phyloP scores from a whole-genome alignment of 2,329 filamentous ascomycete species.

The Phyllosticta citriasiana region DNA sequence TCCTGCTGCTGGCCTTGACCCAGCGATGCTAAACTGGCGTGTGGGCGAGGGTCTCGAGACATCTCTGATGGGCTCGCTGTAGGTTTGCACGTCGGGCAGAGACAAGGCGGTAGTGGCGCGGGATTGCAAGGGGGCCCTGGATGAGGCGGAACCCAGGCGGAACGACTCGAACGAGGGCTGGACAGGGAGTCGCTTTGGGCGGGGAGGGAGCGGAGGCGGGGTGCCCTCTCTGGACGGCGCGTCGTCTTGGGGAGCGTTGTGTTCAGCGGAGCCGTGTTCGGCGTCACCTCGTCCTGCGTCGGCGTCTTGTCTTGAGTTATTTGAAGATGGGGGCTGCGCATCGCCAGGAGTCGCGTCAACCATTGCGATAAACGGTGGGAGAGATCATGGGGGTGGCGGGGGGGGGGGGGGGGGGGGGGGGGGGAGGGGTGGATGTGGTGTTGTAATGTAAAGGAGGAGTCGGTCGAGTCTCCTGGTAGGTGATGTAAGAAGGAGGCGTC shows the following conservation, averaged over 20 bases:
- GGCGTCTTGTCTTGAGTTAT: too few relatives aligned
- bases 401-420: too few relatives aligned
- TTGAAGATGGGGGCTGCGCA: background rate
- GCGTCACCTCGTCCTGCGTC: background rate
- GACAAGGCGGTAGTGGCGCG: constrained; percentile 79
- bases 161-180: constrained; percentile 27
- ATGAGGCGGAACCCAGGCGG: constrained; percentile 24
- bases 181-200: constrained; percentile 19
- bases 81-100: constrained; percentile 65
- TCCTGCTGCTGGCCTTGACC: constrained; percentile 29
- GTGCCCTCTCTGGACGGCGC: constrained; percentile 33
- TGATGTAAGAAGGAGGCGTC: too few relatives aligned
- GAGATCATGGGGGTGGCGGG: background rate
- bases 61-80: constrained; percentile 43
- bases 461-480: background rate
- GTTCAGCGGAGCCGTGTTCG: background rate
- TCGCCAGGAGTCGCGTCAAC: background rate
- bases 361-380: background rate
- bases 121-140: constrained; percentile 39
- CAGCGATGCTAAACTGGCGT: constrained; percentile 28
- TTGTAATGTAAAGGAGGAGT: background rate
- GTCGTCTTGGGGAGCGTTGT: constrained; percentile 2
- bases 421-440: too few relatives aligned
- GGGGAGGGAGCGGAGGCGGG: constrained; percentile 48
- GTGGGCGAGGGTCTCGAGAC: constrained; percentile 23